Evolutionary conservation across 352 stramenopile species (phyloP).

Genomic region (Aphanomyces invadans): DNA sequence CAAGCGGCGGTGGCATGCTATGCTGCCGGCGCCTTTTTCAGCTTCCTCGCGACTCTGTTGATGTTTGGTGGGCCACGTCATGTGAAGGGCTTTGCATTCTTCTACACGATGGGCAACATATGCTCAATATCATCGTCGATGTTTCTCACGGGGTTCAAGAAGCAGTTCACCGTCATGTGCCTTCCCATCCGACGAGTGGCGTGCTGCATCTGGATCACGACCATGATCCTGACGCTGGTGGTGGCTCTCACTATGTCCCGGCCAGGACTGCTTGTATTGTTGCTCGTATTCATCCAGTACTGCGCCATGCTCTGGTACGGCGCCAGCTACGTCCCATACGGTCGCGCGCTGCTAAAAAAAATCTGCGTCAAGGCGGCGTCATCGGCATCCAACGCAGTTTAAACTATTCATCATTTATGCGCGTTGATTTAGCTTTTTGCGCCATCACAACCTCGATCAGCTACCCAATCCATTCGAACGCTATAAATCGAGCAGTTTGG

Average conservation of each 20-base stretch:
- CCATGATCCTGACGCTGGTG: constrained; percentile 64
- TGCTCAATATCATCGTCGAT: constrained; percentile 72
- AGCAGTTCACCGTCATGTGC: constrained; percentile 78
- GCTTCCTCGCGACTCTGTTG: constrained; percentile 71
- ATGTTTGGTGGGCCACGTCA: constrained; percentile 72
- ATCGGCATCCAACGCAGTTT: constrained; percentile 11
- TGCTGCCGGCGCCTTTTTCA: constrained; percentile 55
- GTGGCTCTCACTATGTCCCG: constrained; percentile 67
- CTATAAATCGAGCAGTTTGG: too few relatives aligned
- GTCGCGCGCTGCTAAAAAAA: constrained; percentile 68
- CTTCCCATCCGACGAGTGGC: constrained; percentile 71
- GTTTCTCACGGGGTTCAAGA: constrained; percentile 60
- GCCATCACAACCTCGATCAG: constrained; percentile 8
- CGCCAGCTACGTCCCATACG: constrained; percentile 74
- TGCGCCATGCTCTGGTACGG: constrained; percentile 77
- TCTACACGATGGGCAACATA: constrained; percentile 77
- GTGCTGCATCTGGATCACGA: constrained; percentile 69
- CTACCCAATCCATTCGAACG: too few relatives aligned
- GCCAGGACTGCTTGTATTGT: constrained; percentile 52
- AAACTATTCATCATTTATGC: background rate
- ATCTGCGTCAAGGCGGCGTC: constrained; percentile 42
- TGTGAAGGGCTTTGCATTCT: constrained; percentile 80
- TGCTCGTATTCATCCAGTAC: constrained; percentile 75
- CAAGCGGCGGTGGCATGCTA: constrained; percentile 71
- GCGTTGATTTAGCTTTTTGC: background rate